Percentiles rank a stretch among this genome's conserved stretches.
Conservation (phyloP, 768 basidiomycete species). For the Lentinula edodes region DNA sequence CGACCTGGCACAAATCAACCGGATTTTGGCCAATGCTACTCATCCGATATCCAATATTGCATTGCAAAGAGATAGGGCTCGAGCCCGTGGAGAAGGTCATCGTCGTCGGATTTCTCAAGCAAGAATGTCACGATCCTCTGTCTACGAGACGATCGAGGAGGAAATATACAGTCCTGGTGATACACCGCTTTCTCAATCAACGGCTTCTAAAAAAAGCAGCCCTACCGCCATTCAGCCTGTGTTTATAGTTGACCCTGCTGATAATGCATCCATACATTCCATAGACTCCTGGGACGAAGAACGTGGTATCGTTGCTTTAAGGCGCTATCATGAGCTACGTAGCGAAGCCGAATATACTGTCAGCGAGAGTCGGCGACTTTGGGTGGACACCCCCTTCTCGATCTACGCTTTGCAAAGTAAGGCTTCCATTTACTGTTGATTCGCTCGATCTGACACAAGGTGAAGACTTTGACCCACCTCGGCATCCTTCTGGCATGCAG, state of each 20-base stretch:
- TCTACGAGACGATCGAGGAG: conserved; percentile 80
- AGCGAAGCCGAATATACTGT: conserved; percentile 66
- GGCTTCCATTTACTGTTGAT: conserved; percentile 18
- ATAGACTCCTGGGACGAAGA: conserved; percentile 64
- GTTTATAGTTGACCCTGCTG: conserved; percentile 50
- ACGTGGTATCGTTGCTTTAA: conserved; percentile 53
- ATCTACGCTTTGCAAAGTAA: conserved; percentile 68
- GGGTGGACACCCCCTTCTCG: conserved; percentile 72
- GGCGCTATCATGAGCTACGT: conserved; percentile 63
- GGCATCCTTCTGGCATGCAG: conserved; percentile 59
- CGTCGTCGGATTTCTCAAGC: conserved; percentile 65
- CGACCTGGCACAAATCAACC: conserved; percentile 58
- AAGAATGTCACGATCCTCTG: conserved; percentile 56
- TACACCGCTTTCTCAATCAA: conserved; percentile 21
- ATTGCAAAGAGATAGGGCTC: conserved; percentile 33
- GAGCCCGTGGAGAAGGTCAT: conserved; percentile 62
- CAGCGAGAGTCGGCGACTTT: conserved; percentile 55
- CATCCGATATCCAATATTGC: conserved; percentile 45
- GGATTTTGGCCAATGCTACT: conserved; percentile 48
- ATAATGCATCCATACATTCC: conserved; percentile 42
- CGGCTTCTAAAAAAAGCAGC: conserved; percentile 27
- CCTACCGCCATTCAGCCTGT: conserved; percentile 37
- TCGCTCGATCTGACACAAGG: conserved; percentile 7
- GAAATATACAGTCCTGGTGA: conserved; percentile 39
- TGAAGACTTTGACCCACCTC: conserved; percentile 67